phyloP scores from a whole-genome alignment of 2,329 filamentous ascomycete genomes.

The Periconia digitata region DNA sequence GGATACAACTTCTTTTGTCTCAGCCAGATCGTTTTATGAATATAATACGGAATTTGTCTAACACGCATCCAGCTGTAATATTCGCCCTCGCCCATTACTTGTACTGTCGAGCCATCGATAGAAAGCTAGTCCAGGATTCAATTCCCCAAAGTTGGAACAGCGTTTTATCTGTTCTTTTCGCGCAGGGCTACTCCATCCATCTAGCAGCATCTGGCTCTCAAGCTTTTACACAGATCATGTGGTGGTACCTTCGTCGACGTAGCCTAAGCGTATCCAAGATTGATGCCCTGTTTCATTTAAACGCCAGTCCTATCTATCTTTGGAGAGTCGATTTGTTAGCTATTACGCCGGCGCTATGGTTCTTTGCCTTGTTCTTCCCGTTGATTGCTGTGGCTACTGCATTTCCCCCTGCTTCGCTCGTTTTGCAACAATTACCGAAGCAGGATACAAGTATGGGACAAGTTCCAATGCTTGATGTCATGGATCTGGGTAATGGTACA shows the following conservation, averaged over 20 bases:
- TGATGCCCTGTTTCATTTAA: not conserved
- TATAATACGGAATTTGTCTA: too few relatives aligned
- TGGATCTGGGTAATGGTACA: not conserved
- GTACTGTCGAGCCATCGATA: not conserved
- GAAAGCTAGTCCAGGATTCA: not conserved
- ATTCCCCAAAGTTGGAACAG: conserved; percentile 1
- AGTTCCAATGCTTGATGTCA: not conserved
- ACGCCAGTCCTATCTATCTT: not conserved
- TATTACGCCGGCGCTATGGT: not conserved
- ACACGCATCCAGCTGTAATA: not conserved
- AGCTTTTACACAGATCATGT: conserved; percentile 1
- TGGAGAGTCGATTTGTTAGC: not conserved
- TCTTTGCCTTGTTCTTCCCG: not conserved
- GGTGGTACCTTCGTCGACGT: not conserved
- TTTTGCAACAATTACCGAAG: conserved; percentile 8
- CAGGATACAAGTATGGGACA: not conserved
- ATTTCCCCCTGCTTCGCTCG: not conserved
- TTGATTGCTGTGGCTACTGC: not conserved
- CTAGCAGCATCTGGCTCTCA: not conserved
- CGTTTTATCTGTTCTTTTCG: not conserved
- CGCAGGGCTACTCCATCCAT: not conserved
- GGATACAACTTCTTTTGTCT: too few relatives aligned
- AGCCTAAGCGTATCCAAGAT: not conserved
- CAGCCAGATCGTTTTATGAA: too few relatives aligned
- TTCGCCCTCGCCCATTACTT: not conserved